A percentile compares a stretch with the other conserved stretches of the same genome.
Evolutionary conservation across 1,139 yeast species (phyloP).

Genomic region (Lipomyces yarrowii): DNA sequence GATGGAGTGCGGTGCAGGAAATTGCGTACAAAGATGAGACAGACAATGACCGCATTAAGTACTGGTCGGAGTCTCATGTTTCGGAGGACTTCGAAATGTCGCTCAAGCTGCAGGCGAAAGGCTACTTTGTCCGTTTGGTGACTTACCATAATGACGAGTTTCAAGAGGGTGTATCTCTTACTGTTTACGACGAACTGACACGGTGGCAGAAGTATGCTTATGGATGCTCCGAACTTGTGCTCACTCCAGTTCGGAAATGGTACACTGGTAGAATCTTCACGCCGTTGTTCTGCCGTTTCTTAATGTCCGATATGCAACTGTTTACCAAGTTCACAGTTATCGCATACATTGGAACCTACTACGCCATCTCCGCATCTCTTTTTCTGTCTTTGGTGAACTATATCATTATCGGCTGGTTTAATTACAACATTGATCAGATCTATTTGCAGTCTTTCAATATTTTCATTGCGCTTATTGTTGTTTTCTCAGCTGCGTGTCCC

Average conservation of each 20-base stretch:
- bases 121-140: constrained; percentile 21
- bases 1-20: constrained; percentile 30
- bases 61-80: constrained; percentile 30
- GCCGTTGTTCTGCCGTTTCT: constrained; percentile 14
- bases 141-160: constrained; percentile 22
- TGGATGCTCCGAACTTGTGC: constrained; percentile 27
- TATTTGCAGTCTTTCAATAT: constrained; percentile 27
- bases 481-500: constrained; percentile 30
- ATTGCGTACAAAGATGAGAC: constrained; percentile 21
- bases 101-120: constrained; percentile 20
- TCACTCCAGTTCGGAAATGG: constrained; percentile 26
- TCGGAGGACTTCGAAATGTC: constrained; percentile 30
- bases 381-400: constrained; percentile 22
- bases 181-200: constrained; percentile 27
- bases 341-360: constrained; percentile 29
- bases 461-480: constrained; percentile 24
- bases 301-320: constrained; percentile 10
- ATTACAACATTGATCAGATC: constrained; percentile 19
- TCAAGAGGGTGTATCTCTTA: constrained; percentile 28
- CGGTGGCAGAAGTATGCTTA: constrained; percentile 30
- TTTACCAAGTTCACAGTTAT: constrained; percentile 25
- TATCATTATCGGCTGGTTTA: constrained; percentile 28
- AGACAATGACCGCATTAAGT: constrained; percentile 15
- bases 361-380: constrained; percentile 27
- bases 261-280: constrained; percentile 19